Conservation (phyloP, 73 alveolate genomes). For the Diophrys sp. region DNA sequence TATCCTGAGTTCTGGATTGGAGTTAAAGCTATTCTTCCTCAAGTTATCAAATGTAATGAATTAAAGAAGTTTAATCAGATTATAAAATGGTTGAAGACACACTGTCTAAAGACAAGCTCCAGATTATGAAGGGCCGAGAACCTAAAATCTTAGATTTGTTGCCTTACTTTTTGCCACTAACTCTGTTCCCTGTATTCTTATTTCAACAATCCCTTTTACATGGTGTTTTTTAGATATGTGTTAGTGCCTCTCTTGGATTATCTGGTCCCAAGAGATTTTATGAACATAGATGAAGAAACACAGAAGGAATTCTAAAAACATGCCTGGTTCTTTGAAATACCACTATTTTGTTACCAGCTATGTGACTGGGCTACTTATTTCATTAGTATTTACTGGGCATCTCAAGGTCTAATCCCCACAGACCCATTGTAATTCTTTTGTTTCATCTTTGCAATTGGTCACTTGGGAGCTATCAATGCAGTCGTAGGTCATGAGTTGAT, state of each 20-base stretch:
- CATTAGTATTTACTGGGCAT: background rate
- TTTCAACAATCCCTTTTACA: background rate
- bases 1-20: no score
- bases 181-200: background rate
- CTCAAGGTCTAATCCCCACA: background rate
- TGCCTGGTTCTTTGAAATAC: slow-evolving; percentile 1
- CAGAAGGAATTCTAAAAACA: slow-evolving; percentile 13
- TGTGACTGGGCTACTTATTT: background rate
- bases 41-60: no score
- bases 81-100: background rate
- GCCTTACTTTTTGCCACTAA: background rate
- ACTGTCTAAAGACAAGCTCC: background rate
- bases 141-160: background rate
- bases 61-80: no score
- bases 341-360: background rate
- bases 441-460: slow-evolving; percentile 19
- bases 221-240: background rate
- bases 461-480: slow-evolving; percentile 53
- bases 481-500: slow-evolving; percentile 79
- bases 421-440: background rate
- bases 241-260: background rate
- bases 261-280: background rate
- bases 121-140: background rate
- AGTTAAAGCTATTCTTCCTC: no score
- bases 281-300: background rate